Evolutionary conservation across 768 basidiomycete species (phyloP).

Genomic region (Phaffia tasmanica): DNA sequence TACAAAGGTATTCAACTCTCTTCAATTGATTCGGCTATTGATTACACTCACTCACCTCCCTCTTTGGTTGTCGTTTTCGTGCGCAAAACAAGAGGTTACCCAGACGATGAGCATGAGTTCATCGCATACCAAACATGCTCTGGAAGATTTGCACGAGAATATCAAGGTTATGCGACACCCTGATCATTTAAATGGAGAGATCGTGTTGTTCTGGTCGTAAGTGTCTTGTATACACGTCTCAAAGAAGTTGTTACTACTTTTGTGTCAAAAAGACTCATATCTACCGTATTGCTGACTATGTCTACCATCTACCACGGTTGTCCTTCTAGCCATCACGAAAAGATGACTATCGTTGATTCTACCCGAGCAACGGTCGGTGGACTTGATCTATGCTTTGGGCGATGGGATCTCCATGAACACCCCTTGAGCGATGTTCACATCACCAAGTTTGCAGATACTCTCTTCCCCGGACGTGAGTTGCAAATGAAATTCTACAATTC

Average conservation of each 20-base stretch:
- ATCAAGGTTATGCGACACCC: conserved; percentile 58
- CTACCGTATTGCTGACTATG: too few species aligned
- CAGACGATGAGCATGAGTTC: conserved; percentile 73
- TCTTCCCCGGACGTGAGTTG: conserved; percentile 69
- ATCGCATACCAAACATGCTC: conserved; percentile 45
- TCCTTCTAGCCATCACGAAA: conserved; percentile 58
- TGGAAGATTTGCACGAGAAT: conserved; percentile 76
- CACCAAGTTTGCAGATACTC: conserved; percentile 62
- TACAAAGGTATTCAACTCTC: conserved; percentile 66
- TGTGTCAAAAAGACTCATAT: too few species aligned
- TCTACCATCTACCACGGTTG: too few species aligned
- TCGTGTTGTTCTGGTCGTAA: conserved; percentile 53
- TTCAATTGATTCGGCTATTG: neutral
- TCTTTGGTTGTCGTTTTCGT: too few species aligned
- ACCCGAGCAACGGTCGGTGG: conserved; percentile 72
- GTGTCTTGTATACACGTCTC: too few species aligned
- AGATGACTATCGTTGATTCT: conserved; percentile 53
- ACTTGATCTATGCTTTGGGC: conserved; percentile 88
- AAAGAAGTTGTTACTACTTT: too few species aligned
- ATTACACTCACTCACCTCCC: neutral
- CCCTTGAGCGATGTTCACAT: conserved; percentile 89
- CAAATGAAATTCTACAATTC: neutral
- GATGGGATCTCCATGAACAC: conserved; percentile 88
- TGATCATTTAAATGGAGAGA: conserved; percentile 27
- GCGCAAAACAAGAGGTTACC: conserved; percentile 48